Conservation (phyloP, 768 basidiomycete genomes). For the Termitomyces sp. region DNA sequence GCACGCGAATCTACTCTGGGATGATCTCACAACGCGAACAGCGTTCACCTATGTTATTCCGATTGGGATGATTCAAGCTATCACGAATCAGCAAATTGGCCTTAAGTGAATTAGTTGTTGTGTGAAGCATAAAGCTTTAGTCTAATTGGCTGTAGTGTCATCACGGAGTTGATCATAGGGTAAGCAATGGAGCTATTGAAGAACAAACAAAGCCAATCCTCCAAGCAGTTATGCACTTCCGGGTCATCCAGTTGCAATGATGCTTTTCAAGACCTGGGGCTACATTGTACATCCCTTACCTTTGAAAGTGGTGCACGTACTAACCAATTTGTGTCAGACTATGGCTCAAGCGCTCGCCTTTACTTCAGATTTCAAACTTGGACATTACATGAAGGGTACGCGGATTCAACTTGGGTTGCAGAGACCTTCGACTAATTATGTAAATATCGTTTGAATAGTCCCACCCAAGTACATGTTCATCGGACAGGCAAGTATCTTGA, state of each 20-base stretch:
- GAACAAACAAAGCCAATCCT: not conserved
- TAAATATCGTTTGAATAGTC: slow-evolving; percentile 32
- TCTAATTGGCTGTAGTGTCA: slow-evolving; percentile 51
- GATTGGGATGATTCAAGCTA: slow-evolving; percentile 60
- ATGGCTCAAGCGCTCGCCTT: slow-evolving; percentile 63
- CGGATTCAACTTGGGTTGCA: not conserved
- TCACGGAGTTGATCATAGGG: slow-evolving; percentile 79
- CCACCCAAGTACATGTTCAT: slow-evolving; percentile 56
- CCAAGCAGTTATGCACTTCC: slow-evolving; percentile 61
- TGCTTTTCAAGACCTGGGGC: slow-evolving; percentile 79
- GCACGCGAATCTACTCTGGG: not conserved
- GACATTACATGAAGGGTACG: slow-evolving; percentile 61
- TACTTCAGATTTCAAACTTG: slow-evolving; percentile 75
- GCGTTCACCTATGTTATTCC: slow-evolving; percentile 71
- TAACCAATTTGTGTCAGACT: slow-evolving; percentile 26
- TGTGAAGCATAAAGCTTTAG: not conserved
- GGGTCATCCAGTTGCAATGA: slow-evolving; percentile 75
- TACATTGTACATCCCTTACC: slow-evolving; percentile 35
- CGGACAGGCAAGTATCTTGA: slow-evolving; percentile 2
- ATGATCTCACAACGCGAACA: slow-evolving; percentile 22
- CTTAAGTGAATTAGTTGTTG: slow-evolving; percentile 32
- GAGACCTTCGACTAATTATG: not conserved
- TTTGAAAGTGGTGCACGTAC: not conserved
- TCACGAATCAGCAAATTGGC: slow-evolving; percentile 77
- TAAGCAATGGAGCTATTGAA: slow-evolving; percentile 27